These are phyloP conservation scores for Trichoderma sp. DNA, from an alignment of 2,329 filamentous ascomycete species.

Conservation along the genomic window DNA sequence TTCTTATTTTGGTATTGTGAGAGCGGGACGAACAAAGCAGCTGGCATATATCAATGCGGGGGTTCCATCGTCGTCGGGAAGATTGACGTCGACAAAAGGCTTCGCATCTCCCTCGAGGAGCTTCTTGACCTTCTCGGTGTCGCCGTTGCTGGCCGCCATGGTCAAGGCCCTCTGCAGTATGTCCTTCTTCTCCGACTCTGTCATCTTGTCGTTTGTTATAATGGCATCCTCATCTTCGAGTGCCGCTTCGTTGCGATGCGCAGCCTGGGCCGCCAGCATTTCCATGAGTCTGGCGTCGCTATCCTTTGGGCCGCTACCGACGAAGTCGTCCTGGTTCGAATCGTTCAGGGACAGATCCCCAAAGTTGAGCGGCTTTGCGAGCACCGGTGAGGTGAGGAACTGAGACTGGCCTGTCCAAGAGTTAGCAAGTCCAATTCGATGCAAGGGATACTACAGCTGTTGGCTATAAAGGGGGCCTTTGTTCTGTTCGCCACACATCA, in stretches of 20 bases:
- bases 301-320: slow-evolving; percentile 59
- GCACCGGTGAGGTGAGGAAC: slow-evolving; percentile 82
- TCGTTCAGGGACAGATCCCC: slow-evolving; percentile 79
- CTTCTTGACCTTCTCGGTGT: slow-evolving; percentile 74
- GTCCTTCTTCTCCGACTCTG: slow-evolving; percentile 72
- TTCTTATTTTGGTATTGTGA: not conserved
- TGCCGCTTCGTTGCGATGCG: slow-evolving; percentile 69
- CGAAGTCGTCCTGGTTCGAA: slow-evolving; percentile 65
- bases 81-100: slow-evolving; percentile 78
- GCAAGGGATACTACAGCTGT: not conserved
- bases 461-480: not conserved
- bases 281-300: slow-evolving; percentile 88
- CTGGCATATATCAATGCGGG: slow-evolving; percentile 96
- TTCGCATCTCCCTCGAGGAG: slow-evolving; percentile 73
- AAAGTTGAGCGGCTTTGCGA: slow-evolving; percentile 82
- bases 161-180: slow-evolving; percentile 84
- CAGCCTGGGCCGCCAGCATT: slow-evolving; percentile 91
- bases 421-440: slow-evolving; percentile 26
- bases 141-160: slow-evolving; percentile 95
- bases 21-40: slow-evolving; percentile 71
- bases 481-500: not conserved
- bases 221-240: slow-evolving; percentile 80
- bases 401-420: slow-evolving; percentile 76
- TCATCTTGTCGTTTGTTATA: slow-evolving; percentile 68
- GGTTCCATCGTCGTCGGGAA: slow-evolving; percentile 89